Conservation (phyloP, 2,329 filamentous ascomycete genomes). For the Didymella glomerata region DNA sequence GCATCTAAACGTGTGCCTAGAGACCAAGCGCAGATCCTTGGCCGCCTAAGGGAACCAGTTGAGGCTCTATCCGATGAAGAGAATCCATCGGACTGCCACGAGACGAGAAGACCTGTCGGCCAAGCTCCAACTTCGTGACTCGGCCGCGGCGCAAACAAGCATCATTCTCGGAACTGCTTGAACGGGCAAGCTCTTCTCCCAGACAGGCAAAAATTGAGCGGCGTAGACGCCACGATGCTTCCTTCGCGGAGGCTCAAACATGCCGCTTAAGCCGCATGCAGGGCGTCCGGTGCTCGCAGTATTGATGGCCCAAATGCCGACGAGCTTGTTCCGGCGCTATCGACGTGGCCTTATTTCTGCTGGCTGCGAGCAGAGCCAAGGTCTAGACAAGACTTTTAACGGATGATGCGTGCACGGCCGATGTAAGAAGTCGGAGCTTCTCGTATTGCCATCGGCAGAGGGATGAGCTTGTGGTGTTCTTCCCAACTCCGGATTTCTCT, state of each 20-base stretch:
- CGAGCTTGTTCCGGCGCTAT: neutral
- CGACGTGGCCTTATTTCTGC: neutral
- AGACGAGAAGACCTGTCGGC: constrained; percentile 6
- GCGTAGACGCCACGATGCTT: constrained; percentile 14
- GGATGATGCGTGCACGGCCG: neutral
- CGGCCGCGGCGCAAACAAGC: constrained; percentile 21
- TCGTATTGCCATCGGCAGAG: constrained; percentile 5
- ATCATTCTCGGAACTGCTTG: constrained; percentile 7
- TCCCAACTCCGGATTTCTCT: neutral
- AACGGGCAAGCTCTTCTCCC: constrained; percentile 10
- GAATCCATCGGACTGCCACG: constrained; percentile 10
- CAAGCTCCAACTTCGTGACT: constrained; percentile 3
- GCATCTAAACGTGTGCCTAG: constrained; percentile 3
- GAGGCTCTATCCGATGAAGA: constrained; percentile 17
- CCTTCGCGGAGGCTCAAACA: neutral
- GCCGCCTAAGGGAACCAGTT: constrained; percentile 5
- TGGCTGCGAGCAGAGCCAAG: constrained; percentile 3
- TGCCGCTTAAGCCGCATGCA: constrained; percentile 17
- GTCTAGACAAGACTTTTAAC: constrained; percentile 2
- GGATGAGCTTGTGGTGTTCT: neutral
- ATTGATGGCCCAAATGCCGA: constrained; percentile 8
- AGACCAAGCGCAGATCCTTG: neutral
- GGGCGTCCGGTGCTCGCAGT: neutral
- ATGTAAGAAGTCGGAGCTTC: constrained; percentile 4
- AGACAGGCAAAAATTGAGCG: constrained; percentile 2